A percentile compares a stretch with the other conserved stretches of the same genome.
phyloP scores from a whole-genome alignment of 352 stramenopile genomes.

The Globisporangium viniferum region DNA sequence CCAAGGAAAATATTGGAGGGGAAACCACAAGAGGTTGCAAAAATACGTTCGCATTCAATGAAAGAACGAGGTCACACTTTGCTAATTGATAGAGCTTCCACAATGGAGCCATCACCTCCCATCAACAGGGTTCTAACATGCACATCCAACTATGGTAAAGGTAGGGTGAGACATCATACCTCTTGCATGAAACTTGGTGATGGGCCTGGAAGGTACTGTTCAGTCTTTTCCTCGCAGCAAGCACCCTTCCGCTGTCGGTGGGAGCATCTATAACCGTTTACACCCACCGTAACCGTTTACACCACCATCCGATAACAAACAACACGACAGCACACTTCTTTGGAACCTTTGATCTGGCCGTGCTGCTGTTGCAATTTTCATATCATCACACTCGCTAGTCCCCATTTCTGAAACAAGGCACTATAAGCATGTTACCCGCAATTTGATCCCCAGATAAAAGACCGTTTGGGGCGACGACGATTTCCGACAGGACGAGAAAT shows the following conservation, averaged over 20 bases:
- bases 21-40: too few relatives aligned
- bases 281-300: too few relatives aligned
- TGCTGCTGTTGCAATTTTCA: background rate
- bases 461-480: background rate
- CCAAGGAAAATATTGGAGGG: too few relatives aligned
- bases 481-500: background rate
- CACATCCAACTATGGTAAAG: background rate
- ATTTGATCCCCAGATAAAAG: background rate
- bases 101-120: too few relatives aligned
- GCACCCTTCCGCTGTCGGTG: background rate
- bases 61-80: too few relatives aligned
- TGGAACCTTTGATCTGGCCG: background rate
- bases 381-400: background rate
- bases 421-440: background rate
- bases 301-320: background rate
- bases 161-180: background rate
- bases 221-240: too few relatives aligned
- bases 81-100: too few relatives aligned
- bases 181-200: too few relatives aligned
- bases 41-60: too few relatives aligned
- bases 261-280: background rate
- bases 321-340: background rate
- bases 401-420: background rate
- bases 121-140: too few relatives aligned
- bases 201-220: too few relatives aligned